Evolutionary conservation across 345 rosid species (phyloP).

Genomic region (Salix suchowensis): DNA sequence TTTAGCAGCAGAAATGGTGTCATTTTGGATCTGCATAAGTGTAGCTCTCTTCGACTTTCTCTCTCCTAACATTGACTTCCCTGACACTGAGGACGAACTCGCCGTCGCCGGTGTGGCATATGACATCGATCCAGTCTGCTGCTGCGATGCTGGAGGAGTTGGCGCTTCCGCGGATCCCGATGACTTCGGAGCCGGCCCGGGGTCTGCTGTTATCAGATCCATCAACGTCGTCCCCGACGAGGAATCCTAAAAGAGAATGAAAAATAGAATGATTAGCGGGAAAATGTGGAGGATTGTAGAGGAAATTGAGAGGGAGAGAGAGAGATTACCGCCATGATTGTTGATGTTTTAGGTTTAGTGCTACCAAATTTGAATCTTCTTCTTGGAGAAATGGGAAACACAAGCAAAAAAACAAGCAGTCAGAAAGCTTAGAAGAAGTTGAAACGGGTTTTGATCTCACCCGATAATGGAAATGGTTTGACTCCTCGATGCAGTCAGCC

Average conservation of each 20-base stretch:
- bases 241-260: slow-evolving; percentile 46
- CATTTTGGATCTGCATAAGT: slow-evolving; percentile 86
- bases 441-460: not conserved
- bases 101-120: slow-evolving; percentile 18
- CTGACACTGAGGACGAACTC: slow-evolving; percentile 2
- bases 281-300: not conserved
- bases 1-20: slow-evolving; percentile 87
- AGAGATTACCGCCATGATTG: not conserved
- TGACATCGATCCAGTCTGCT: slow-evolving; percentile 8
- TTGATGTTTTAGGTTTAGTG: not conserved
- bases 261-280: not conserved
- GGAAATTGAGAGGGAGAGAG: not conserved
- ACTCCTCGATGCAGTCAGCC: not conserved
- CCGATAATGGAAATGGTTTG: not conserved
- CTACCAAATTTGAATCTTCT: not conserved
- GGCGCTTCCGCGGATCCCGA: slow-evolving; percentile 38
- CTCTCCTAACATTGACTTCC: slow-evolving; percentile 56
- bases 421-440: not conserved
- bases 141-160: slow-evolving; percentile 24
- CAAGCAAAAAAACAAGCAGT: too few species aligned
- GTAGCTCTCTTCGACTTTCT: slow-evolving; percentile 76
- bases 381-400: not conserved
- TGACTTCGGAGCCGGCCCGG: slow-evolving; percentile 31
- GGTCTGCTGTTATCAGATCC: slow-evolving; percentile 98
- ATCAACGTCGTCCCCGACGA: slow-evolving; percentile 85